A percentile compares a stretch with the other conserved stretches of the same genome.
These are phyloP conservation scores for Yarrowia hollandica DNA, from an alignment of 805 yeast species.

Conservation along the genomic window DNA sequence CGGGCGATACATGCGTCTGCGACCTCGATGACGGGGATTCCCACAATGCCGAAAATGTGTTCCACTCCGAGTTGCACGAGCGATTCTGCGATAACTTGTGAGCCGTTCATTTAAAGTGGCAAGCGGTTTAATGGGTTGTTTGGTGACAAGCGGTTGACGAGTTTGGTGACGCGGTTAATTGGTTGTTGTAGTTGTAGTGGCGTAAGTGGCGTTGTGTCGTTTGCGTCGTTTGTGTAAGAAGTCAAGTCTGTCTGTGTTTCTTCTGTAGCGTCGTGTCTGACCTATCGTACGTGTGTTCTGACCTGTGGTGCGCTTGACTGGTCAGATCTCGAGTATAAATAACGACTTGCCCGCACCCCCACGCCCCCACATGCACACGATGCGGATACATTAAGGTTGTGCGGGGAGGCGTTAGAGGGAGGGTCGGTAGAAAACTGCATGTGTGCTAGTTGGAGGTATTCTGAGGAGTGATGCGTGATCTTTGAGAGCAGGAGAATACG, in stretches of 20 bases:
- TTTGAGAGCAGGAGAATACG: too few species aligned
- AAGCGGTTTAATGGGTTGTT: not conserved
- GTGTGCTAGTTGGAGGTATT: too few species aligned
- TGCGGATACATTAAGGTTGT: not conserved
- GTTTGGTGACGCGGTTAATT: not conserved
- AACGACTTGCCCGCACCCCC: not conserved
- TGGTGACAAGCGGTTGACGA: not conserved
- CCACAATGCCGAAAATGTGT: slow-evolving; percentile 68
- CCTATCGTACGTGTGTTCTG: too few species aligned
- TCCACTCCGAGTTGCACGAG: slow-evolving; percentile 53
- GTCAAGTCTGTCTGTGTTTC: not conserved
- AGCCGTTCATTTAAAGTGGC: slow-evolving; percentile 41
- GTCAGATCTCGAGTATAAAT: not conserved
- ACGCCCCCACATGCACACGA: not conserved
- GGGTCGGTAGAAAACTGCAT: too few species aligned
- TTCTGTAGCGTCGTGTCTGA: too few species aligned
- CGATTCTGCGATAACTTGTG: slow-evolving; percentile 51
- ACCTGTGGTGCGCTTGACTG: too few species aligned
- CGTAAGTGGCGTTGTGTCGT: too few species aligned
- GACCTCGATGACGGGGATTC: slow-evolving; percentile 71
- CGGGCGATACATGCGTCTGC: slow-evolving; percentile 59
- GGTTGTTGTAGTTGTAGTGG: not conserved
- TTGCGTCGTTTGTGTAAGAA: not conserved
- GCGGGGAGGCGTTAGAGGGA: not conserved
- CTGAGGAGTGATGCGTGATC: too few species aligned